These are phyloP conservation scores for Russula foetens DNA, from an alignment of 768 basidiomycete species.

Conservation along the genomic window DNA sequence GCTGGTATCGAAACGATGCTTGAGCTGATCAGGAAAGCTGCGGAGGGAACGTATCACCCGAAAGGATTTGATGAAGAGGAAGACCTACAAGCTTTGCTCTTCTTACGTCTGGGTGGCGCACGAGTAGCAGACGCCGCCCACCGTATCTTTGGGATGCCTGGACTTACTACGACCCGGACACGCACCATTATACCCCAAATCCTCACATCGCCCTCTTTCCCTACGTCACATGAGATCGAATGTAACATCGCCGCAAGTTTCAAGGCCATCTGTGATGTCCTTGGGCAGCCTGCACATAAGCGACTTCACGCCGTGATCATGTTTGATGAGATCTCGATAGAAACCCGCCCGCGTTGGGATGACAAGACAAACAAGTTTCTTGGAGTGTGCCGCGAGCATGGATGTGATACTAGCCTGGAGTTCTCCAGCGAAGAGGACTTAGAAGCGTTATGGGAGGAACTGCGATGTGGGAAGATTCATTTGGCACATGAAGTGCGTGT, in stretches of 20 bases:
- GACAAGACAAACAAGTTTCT: too few species aligned
- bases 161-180: too few species aligned
- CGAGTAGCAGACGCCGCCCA: background rate
- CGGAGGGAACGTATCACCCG: background rate
- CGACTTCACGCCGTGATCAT: background rate
- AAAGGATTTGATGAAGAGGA: background rate
- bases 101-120: background rate
- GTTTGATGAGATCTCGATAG: too few species aligned
- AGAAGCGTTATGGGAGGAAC: too few species aligned
- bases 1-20: background rate
- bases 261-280: background rate
- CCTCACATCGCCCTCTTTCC: background rate
- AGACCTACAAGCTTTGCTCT: background rate
- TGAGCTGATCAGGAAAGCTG: background rate
- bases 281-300: background rate
- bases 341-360: background rate
- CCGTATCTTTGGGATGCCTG: too few species aligned
- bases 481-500: too few species aligned
- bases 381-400: too few species aligned
- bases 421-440: too few species aligned
- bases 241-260: background rate
- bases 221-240: background rate
- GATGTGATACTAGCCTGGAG: too few species aligned
- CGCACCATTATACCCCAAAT: background rate
- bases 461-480: too few species aligned